A percentile compares a stretch with the other conserved stretches of the same genome.
phyloP scores from a whole-genome alignment of 176 grass and related monocot species.

The Pontederia crassipes region DNA sequence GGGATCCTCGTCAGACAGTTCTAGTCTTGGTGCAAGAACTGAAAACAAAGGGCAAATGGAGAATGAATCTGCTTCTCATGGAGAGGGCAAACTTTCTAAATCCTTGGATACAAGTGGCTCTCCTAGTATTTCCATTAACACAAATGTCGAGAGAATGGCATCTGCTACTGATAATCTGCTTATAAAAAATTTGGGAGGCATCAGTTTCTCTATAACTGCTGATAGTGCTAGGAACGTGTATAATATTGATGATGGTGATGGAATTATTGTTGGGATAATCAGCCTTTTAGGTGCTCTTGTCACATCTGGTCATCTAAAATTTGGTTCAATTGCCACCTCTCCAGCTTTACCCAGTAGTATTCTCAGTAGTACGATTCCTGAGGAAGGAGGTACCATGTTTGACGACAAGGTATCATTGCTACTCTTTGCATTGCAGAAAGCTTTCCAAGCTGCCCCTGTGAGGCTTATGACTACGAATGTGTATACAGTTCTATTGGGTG shows the following conservation, averaged over 20 bases:
- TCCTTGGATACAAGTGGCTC: slow-evolving; percentile 18
- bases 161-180: slow-evolving; percentile 47
- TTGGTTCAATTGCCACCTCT: slow-evolving; percentile 35
- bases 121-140: slow-evolving; percentile 12
- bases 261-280: slow-evolving; percentile 85
- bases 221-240: slow-evolving; percentile 84
- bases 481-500: slow-evolving; percentile 84
- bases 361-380: slow-evolving; percentile 32
- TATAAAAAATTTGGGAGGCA: slow-evolving; percentile 70
- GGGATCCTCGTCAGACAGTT: slow-evolving; percentile 22
- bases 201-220: slow-evolving; percentile 76
- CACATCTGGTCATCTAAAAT: slow-evolving; percentile 71
- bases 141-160: slow-evolving; percentile 40
- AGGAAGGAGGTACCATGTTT: slow-evolving; percentile 66
- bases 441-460: slow-evolving; percentile 65
- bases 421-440: slow-evolving; percentile 94
- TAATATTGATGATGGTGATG: slow-evolving; percentile 91
- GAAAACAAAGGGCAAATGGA: slow-evolving; percentile 24
- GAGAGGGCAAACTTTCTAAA: slow-evolving; percentile 27
- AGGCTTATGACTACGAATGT: slow-evolving; percentile 90
- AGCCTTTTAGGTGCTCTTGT: slow-evolving; percentile 83
- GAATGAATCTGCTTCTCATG: slow-evolving; percentile 22
- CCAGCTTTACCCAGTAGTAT: slow-evolving; percentile 32
- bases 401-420: slow-evolving; percentile 74
- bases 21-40: slow-evolving; percentile 17